Evolutionary conservation across 495 filamentous ascomycete genomes (phyloP), one percentile per base, ranked within the genome.

Genomic region (Daldinia caldariorum): DNA sequence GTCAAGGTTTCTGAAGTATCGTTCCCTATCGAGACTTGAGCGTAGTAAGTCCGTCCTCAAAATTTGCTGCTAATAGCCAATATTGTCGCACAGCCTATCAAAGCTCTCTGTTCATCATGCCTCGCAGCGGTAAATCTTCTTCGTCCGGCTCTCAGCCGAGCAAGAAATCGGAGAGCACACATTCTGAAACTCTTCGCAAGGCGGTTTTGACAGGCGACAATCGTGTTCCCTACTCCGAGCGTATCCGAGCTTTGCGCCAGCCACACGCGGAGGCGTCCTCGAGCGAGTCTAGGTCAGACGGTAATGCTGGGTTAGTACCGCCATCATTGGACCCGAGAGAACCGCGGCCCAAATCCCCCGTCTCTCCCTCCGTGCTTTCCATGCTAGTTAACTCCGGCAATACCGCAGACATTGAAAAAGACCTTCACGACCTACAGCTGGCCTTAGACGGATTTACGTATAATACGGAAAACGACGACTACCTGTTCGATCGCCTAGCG

Each of bases 401-500:
- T n/a, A 0, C 12, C 41, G 1, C n/a, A 18, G 41, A 45, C 8
- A 45, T 8, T 8, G n/a, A 1, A 18, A 16, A 16, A 45, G 18
- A 18, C 43, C 16, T 22, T 22, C 43, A 18, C 18, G 12, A 13
- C 18, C 18, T 47, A 47, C 43, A 16, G 9, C 3, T 47, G 18
- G 9, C 43, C 3, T 0, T 10, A 16, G 18, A 9, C 3, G 18
- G 43, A 5, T 20, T 22, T 10, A 16, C 18, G 43, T 12, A 9
- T 7, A 5, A 22, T 6, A 6, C 0, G 18, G 6, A 1, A 0
- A 22, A 49, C 6, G 32, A 59, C 38, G 53, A 63, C 20, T 6
- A 29, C 56, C 45, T 49, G 5, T 56, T 31, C 8, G 63, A 71
- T 35, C 69, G 63, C 10, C 54, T 35, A 6, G 63, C 45, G 32